phyloP scores from a whole-genome alignment of 2,329 filamentous ascomycete species.

The Aspergillus tubingensis region DNA sequence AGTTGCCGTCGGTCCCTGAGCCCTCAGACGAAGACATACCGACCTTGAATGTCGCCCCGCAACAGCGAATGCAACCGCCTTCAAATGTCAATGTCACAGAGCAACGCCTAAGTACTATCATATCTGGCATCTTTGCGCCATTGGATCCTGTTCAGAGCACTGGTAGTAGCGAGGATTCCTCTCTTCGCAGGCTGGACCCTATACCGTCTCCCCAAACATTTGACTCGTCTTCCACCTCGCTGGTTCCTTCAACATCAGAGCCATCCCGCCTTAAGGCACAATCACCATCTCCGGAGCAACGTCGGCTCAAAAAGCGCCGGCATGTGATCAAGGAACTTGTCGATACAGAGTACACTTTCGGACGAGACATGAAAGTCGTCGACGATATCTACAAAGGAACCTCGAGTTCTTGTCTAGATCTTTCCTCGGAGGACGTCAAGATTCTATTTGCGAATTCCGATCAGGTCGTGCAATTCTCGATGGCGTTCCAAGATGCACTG shows the following conservation, averaged over 20 bases:
- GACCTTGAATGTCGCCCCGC: slow-evolving; percentile 13
- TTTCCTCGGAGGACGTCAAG: slow-evolving; percentile 82
- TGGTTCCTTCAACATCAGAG: slow-evolving; percentile 34
- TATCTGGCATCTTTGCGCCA: slow-evolving; percentile 18
- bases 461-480: slow-evolving; percentile 85
- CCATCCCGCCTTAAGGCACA: slow-evolving; percentile 22
- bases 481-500: slow-evolving; percentile 73
- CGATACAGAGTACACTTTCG: slow-evolving; percentile 88
- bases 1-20: slow-evolving; percentile 34
- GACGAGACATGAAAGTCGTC: slow-evolving; percentile 94
- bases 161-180: slow-evolving; percentile 42
- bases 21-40: slow-evolving; percentile 11
- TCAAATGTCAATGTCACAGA: slow-evolving; percentile 8
- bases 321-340: slow-evolving; percentile 89
- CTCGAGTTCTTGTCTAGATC: slow-evolving; percentile 74
- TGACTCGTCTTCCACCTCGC: slow-evolving; percentile 41
- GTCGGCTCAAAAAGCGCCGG: slow-evolving; percentile 73
- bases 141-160: slow-evolving; percentile 29
- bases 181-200: slow-evolving; percentile 32
- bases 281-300: slow-evolving; percentile 43
- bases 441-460: slow-evolving; percentile 90
- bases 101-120: slow-evolving; percentile 18
- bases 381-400: slow-evolving; percentile 98
- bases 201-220: slow-evolving; percentile 34
- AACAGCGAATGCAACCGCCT: not conserved